Evolutionary conservation across 73 alveolate genomes (phyloP).

Genomic region (Stentor coeruleus): DNA sequence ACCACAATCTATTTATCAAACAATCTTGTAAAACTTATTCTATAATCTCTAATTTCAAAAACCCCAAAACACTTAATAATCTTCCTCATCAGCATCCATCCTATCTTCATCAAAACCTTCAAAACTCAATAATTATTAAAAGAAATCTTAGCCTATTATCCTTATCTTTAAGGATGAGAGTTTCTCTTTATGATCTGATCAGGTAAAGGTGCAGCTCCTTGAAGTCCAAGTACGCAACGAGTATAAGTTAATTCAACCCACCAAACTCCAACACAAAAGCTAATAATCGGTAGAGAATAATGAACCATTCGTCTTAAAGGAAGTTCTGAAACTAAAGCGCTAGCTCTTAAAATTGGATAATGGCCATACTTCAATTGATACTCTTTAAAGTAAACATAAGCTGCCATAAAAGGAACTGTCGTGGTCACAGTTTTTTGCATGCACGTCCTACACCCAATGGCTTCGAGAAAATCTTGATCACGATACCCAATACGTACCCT

Average conservation of each 20-base stretch:
- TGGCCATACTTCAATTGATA: not conserved
- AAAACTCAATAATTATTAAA: not conserved
- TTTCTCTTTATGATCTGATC: slow-evolving; percentile 11
- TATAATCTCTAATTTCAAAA: not conserved
- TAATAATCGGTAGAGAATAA: not conserved
- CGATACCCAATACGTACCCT: slow-evolving; percentile 6
- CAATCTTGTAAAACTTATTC: not conserved
- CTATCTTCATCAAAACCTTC: not conserved
- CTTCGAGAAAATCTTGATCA: not conserved
- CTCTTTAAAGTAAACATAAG: slow-evolving; percentile 12
- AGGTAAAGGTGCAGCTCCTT: slow-evolving; percentile 27
- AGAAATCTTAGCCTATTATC: not conserved
- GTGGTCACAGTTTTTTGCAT: slow-evolving; percentile 8
- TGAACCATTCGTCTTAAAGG: not conserved
- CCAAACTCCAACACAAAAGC: slow-evolving; percentile 20
- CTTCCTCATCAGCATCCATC: not conserved
- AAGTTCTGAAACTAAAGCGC: not conserved
- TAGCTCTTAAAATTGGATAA: slow-evolving; percentile 6
- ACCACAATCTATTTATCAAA: too few species aligned
- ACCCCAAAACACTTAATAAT: not conserved
- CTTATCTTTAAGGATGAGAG: not conserved
- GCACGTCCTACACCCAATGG: not conserved
- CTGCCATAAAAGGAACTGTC: not conserved
- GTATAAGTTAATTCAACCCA: slow-evolving; percentile 15
- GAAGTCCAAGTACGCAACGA: slow-evolving; percentile 6